Base-by-base conservation (phyloP, 2,329 filamentous ascomycete species). In the Fusarium poae region DNA sequence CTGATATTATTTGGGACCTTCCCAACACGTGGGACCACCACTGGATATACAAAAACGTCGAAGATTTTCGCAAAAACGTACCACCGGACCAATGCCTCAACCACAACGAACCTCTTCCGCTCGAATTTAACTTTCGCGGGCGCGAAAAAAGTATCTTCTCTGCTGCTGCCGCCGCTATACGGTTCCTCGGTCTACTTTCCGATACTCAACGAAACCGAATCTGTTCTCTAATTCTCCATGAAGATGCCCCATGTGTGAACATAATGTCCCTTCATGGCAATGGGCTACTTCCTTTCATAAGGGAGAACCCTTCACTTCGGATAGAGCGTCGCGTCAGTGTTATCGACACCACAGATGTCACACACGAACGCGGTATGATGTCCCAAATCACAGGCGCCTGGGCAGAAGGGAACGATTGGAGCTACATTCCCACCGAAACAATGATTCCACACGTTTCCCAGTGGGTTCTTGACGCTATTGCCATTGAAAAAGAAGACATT, bases 321-420 rank as follows among this genome's bases (percentile, higher is more conserved):
- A 53, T 70, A 8, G 12, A 70, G 18, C 65, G 65, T 5, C 67
- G 39, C 8, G 46, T 65, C 3, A 65, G 10, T 1, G 3, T 72
- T 4, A 39, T 56, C 0, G 12, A 44, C 12, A 35, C 30, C 30
- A 15, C 6, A 13, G 13, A 15, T 32, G 12, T 15, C 15, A 15
- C 30, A 9, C 5, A 7, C 25, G 25, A 5, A 25, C 7, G 7
- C 25, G 25, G 25, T 25, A 8, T 8, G 3, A 27, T 6, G 3
- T 27, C 27, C 27, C 27, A 27, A 27, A 8, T 9, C 27, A 8
- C 7, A 27, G 6, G 27, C 27, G 7, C 2, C 27, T 27, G 27
- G 27, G 27, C 2, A 27, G 27, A 27, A 6, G 27, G 27, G 27
- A 8, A 27, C 27, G 27, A 27, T 27, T 27, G 5, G 27, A 6